These are phyloP conservation scores for Mortierella sp. DNA, from an alignment of 371 early-diverging fungal genomes.

Conservation along the genomic window DNA sequence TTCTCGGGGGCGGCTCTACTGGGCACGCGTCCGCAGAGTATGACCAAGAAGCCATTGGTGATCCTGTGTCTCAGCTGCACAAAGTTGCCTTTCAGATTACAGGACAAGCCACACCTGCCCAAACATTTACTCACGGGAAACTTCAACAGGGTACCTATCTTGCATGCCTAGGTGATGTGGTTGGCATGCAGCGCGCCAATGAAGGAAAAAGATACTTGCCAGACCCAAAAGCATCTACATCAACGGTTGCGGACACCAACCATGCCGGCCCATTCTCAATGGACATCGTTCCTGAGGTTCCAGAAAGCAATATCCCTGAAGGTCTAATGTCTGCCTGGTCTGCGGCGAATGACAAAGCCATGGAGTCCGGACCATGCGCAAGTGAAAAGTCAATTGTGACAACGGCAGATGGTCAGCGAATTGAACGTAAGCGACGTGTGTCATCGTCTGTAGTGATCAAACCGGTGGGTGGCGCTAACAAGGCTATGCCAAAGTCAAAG, in stretches of 20 bases:
- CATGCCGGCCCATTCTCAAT: constrained; percentile 23
- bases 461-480: constrained; percentile 18
- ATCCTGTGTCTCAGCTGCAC: constrained; percentile 92
- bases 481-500: constrained; percentile 38
- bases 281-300: constrained; percentile 53
- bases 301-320: constrained; percentile 24
- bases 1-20: constrained; percentile 69
- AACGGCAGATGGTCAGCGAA: constrained; percentile 38
- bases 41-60: constrained; percentile 66
- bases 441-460: constrained; percentile 58
- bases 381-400: constrained; percentile 36
- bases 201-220: constrained; percentile 65
- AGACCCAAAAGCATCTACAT: constrained; percentile 23
- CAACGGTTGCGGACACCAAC: constrained; percentile 10
- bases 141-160: constrained; percentile 74
- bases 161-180: constrained; percentile 81
- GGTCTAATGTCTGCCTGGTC: constrained; percentile 42
- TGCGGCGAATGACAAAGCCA: constrained; percentile 25
- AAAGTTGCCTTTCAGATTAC: constrained; percentile 90
- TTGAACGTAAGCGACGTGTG: constrained; percentile 56
- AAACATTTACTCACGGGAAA: constrained; percentile 51
- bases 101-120: constrained; percentile 61
- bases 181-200: constrained; percentile 78
- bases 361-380: constrained; percentile 10
- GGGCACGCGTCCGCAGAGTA: constrained; percentile 55